Evolutionary conservation across 768 basidiomycete genomes (phyloP).

Genomic region (Ephemerocybe angulata): DNA sequence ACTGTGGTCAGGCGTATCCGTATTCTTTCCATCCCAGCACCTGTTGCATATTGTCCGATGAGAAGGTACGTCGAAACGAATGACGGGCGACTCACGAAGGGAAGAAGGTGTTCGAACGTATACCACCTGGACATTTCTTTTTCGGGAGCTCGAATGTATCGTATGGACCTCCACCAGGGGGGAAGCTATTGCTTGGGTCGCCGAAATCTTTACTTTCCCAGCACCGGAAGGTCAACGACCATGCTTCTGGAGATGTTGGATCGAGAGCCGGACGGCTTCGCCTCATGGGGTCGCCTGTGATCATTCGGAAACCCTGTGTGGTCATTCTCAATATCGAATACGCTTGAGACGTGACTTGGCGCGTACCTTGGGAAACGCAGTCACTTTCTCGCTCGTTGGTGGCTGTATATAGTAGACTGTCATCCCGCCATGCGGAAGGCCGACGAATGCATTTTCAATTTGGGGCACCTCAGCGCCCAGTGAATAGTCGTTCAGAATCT

Average conservation of each 20-base stretch:
- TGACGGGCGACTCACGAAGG: not conserved
- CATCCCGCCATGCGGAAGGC: not conserved
- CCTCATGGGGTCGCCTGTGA: not conserved
- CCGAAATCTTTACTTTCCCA: not conserved
- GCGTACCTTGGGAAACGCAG: slow-evolving; percentile 1
- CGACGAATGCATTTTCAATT: not conserved
- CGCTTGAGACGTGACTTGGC: too few species aligned
- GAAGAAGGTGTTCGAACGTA: not conserved
- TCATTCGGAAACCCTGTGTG: slow-evolving; percentile 1
- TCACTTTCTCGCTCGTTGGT: slow-evolving; percentile 1
- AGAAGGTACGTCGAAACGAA: not conserved
- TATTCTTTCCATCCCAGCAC: slow-evolving; percentile 3
- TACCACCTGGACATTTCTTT: slow-evolving; percentile 3
- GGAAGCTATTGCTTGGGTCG: slow-evolving; percentile 1
- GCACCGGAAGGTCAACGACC: not conserved
- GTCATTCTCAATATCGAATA: not conserved
- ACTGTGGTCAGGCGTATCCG: not conserved
- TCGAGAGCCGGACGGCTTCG: not conserved
- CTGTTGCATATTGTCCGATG: not conserved
- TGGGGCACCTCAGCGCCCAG: not conserved
- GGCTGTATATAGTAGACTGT: slow-evolving; percentile 4
- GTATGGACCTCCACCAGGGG: slow-evolving; percentile 2
- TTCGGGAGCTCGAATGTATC: slow-evolving; percentile 3
- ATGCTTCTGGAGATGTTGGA: not conserved
- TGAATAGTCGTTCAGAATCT: not conserved